Evolutionary conservation across 2,329 filamentous ascomycete genomes (phyloP).

Genomic region (Aaosphaeria pasadenensis): DNA sequence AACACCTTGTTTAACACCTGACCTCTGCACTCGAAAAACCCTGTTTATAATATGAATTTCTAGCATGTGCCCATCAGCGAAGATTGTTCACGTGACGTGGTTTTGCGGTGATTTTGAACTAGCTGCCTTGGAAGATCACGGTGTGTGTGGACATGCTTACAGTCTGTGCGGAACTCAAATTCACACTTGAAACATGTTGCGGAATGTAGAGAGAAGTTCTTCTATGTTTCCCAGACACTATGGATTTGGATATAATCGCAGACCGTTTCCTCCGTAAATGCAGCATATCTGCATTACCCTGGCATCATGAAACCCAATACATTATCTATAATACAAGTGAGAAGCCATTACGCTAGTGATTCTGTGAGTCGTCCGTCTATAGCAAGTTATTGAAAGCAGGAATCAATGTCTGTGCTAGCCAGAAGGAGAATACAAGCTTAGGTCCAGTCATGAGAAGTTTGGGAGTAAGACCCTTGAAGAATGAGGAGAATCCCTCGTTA

Average conservation of each 20-base stretch:
- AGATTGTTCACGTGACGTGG: too few species aligned
- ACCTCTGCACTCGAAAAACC: too few species aligned
- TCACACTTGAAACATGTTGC: too few species aligned
- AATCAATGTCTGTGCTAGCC: conserved; percentile 97
- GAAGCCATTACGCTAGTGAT: not conserved
- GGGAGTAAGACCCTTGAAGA: conserved; percentile 97
- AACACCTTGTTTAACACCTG: too few species aligned
- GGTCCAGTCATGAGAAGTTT: conserved; percentile 99
- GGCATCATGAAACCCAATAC: not conserved
- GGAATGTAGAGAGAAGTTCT: too few species aligned
- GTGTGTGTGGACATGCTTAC: too few species aligned
- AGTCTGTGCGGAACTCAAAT: too few species aligned
- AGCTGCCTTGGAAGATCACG: too few species aligned
- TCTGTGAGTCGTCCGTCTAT: conserved; percentile 33
- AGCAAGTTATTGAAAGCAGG: conserved; percentile 77
- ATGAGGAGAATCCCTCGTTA: conserved; percentile 79
- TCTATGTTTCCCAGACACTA: conserved; percentile 5
- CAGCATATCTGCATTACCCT: not conserved
- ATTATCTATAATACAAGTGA: conserved; percentile 4
- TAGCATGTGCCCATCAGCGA: too few species aligned
- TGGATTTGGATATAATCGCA: not conserved
- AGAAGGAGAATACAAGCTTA: conserved; percentile 99
- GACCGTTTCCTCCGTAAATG: not conserved
- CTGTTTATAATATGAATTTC: too few species aligned
- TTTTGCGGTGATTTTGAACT: too few species aligned